Conservation (phyloP, 129 eudicot species). For the Tagetes erecta region DNA sequence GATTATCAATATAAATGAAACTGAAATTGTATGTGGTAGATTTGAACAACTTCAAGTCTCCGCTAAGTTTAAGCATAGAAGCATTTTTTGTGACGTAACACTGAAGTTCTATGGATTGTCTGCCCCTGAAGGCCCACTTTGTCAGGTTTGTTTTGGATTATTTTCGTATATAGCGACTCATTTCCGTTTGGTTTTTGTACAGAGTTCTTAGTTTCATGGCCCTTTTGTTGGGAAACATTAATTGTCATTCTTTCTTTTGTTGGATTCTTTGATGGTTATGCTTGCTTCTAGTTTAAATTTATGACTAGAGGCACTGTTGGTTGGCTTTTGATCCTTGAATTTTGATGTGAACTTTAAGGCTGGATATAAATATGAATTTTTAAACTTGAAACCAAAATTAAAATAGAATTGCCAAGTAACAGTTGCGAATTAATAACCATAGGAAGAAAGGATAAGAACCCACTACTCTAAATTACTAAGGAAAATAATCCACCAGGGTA, state of each 20-base stretch:
- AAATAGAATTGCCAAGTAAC: background rate
- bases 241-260: background rate
- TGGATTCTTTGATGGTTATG: slow-evolving; percentile 9
- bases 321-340: slow-evolving; percentile 16
- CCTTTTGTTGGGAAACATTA: slow-evolving; percentile 5
- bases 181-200: background rate
- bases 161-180: background rate
- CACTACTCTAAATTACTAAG: background rate
- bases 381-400: background rate
- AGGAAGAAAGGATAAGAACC: background rate
- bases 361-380: background rate
- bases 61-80: slow-evolving; percentile 77
- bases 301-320: slow-evolving; percentile 20
- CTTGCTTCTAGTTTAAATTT: background rate
- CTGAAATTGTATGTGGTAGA: slow-evolving; percentile 89
- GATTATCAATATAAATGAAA: slow-evolving; percentile 55
- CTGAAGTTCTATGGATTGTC: slow-evolving; percentile 86
- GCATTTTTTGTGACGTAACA: slow-evolving; percentile 76
- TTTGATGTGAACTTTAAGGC: background rate
- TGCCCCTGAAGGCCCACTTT: slow-evolving; percentile 94
- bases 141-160: slow-evolving; percentile 60
- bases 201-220: slow-evolving; percentile 1
- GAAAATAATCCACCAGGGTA: background rate
- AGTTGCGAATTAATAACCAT: background rate
- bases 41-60: slow-evolving; percentile 86